These are phyloP conservation scores for Acer negundo DNA, from an alignment of 345 rosid genomes.

Conservation along the genomic window DNA sequence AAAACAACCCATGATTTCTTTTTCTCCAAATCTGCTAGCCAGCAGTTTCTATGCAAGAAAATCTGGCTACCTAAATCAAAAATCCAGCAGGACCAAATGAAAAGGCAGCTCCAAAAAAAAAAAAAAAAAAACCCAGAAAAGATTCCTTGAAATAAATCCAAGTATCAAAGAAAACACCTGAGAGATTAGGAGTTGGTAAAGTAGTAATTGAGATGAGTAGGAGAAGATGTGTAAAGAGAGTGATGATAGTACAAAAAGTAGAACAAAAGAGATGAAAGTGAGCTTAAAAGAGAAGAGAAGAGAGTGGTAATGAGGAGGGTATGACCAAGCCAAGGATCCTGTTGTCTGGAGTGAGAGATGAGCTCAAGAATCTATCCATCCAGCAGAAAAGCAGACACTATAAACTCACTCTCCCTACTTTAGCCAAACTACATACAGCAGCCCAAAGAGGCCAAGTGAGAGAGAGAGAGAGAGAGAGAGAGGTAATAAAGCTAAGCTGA, in stretches of 20 bases:
- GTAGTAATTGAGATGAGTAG: neutral
- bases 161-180: neutral
- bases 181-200: neutral
- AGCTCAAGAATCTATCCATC: slow-evolving; percentile 16
- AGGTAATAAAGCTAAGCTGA: no score
- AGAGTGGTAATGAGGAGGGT: no score
- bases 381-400: neutral
- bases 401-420: neutral
- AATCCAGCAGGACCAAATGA: neutral
- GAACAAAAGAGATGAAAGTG: neutral
- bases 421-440: neutral
- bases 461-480: no score
- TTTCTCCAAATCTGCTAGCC: slow-evolving; percentile 20
- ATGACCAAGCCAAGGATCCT: neutral
- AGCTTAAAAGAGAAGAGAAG: neutral
- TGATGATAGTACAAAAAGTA: neutral
- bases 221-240: neutral
- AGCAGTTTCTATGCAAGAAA: neutral
- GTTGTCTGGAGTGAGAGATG: neutral
- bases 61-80: neutral
- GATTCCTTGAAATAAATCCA: neutral
- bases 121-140: neutral
- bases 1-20: slow-evolving; percentile 14
- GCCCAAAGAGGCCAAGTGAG: neutral
- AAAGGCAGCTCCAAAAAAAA: neutral